A percentile compares a stretch with the other conserved stretches of the same genome.
Conservation (phyloP, 2,329 filamentous ascomycete genomes). For the Cytospora chrysosperma region DNA sequence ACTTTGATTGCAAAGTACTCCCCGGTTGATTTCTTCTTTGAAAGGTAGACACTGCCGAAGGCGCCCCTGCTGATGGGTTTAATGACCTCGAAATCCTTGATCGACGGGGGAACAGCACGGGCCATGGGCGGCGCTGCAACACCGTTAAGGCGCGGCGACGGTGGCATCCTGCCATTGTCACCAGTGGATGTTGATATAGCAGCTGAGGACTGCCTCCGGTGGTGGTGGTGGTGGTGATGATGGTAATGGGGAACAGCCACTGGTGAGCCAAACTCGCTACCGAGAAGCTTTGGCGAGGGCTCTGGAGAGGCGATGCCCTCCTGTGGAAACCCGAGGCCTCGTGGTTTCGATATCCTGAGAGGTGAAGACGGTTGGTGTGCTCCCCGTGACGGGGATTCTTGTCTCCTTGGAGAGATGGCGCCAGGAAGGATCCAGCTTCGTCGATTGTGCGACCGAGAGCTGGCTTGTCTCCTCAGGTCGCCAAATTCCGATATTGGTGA, state of each 20-base stretch:
- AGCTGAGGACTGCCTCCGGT: conserved; percentile 88
- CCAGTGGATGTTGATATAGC: conserved; percentile 61
- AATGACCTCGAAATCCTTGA: conserved; percentile 99
- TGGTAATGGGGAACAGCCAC: conserved; percentile 57
- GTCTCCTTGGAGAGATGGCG: conserved; percentile 74
- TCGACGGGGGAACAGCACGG: conserved; percentile 86
- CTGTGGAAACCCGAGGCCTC: conserved; percentile 56
- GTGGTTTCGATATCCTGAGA: conserved; percentile 79
- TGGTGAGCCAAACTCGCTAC: conserved; percentile 79
- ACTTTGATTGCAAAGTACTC: conserved; percentile 99
- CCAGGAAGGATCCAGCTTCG: conserved; percentile 82
- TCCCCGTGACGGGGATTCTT: conserved; percentile 81
- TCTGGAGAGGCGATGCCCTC: conserved; percentile 79
- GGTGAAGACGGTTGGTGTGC: conserved; percentile 74
- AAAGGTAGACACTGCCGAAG: conserved; percentile 95
- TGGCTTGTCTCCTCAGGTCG: conserved; percentile 70
- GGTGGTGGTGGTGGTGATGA: conserved; percentile 39
- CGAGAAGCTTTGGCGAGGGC: conserved; percentile 81
- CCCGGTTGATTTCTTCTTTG: conserved; percentile 97
- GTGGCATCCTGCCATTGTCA: conserved; percentile 64
- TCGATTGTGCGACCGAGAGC: conserved; percentile 79
- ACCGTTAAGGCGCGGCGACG: conserved; percentile 78
- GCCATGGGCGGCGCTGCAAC: conserved; percentile 78
- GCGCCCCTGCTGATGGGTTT: conserved; percentile 99
- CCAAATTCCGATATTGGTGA: conserved; percentile 89